Evolutionary conservation across 2,329 filamentous ascomycete genomes (phyloP).

Genomic region (Nemania sp.): DNA sequence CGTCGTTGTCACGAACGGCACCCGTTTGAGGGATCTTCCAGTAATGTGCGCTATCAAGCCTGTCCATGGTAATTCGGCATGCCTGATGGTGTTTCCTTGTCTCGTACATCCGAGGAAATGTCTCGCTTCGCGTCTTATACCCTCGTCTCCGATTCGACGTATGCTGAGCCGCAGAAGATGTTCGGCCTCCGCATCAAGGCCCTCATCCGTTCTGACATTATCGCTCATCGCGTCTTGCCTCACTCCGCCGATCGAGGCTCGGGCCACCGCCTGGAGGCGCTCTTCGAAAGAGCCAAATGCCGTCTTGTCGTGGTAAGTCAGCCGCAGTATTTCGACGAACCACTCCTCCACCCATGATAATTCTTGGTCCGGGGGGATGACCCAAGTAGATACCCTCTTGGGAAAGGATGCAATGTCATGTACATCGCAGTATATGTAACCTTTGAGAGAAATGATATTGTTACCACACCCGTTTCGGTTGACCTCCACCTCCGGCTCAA

Average conservation of each 20-base stretch:
- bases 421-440: constrained; percentile 1
- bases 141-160: background rate
- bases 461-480: background rate
- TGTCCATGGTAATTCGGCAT: background rate
- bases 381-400: background rate
- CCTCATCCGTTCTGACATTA: background rate
- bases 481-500: background rate
- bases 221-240: background rate
- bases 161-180: constrained; percentile 1
- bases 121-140: background rate
- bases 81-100: background rate
- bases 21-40: constrained; percentile 7
- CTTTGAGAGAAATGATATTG: background rate
- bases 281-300: constrained; percentile 4
- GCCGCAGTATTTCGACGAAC: constrained; percentile 15
- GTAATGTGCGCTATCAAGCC: background rate
- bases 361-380: background rate
- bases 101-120: background rate
- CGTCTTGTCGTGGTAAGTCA: constrained; percentile 3
- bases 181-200: background rate
- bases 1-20: constrained; percentile 11
- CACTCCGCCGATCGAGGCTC: constrained; percentile 8
- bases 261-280: constrained; percentile 8
- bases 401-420: constrained; percentile 3
- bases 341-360: constrained; percentile 12